Conservation (phyloP, 176 grass and related monocot genomes). For the Dactylis glomerata region DNA sequence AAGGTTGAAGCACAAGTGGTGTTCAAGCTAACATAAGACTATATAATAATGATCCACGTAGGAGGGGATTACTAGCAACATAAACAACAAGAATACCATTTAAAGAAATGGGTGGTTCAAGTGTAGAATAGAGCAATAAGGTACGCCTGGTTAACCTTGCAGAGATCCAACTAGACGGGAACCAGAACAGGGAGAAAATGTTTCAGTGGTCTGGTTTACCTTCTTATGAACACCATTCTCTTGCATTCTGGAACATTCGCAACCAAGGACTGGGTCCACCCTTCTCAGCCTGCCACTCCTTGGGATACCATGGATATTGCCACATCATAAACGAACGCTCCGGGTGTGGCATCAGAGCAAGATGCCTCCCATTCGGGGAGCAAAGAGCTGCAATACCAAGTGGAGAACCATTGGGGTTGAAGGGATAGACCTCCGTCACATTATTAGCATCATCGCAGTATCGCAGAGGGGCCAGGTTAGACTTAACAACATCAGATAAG, state of each 20-base stretch:
- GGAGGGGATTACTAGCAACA: not conserved
- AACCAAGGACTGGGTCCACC: slow-evolving; percentile 81
- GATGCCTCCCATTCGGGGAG: slow-evolving; percentile 84
- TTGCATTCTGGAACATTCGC: slow-evolving; percentile 89
- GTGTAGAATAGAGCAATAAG: not conserved
- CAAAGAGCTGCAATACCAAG: slow-evolving; percentile 79
- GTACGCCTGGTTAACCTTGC: not conserved
- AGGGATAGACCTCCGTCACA: slow-evolving; percentile 73
- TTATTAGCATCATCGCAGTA: slow-evolving; percentile 78
- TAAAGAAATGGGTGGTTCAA: not conserved
- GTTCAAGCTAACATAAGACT: not conserved
- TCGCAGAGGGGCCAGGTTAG: slow-evolving; percentile 62
- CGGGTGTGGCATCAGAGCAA: slow-evolving; percentile 96
- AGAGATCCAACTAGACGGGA: too few relatives aligned
- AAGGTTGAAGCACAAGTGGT: not conserved
- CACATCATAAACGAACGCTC: slow-evolving; percentile 99
- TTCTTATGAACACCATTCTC: slow-evolving; percentile 71
- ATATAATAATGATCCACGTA: not conserved
- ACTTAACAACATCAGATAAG: slow-evolving; percentile 51
- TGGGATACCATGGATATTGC: slow-evolving; percentile 95
- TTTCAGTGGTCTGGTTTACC: slow-evolving; percentile 19
- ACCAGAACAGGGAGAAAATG: not conserved
- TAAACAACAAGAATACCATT: not conserved
- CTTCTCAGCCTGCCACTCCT: slow-evolving; percentile 77
- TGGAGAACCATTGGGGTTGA: slow-evolving; percentile 94